Base-by-base conservation (phyloP, 306 rosid genomes). In the Prunus kanzakura region DNA sequence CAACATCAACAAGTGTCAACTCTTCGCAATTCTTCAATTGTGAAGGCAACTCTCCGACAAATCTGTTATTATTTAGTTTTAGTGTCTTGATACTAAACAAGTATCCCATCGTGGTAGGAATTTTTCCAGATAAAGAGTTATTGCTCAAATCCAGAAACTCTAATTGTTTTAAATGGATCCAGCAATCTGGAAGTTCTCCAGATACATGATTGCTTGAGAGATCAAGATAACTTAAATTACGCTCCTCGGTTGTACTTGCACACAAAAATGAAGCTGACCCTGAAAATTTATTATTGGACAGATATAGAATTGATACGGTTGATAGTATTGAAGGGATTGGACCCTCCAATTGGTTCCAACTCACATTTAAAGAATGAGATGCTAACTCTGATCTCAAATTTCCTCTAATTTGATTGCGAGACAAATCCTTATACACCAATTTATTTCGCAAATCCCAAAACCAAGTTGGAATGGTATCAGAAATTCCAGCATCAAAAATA, bases 81-180 rank as follows among this genome's bases (percentile, higher is more conserved):
- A 82, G 4, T 1, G 69, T 7, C 25, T 23, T 23, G 25, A 23
- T 23, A 23, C 1, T 23, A 23, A 23, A 23, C 25, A 23, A 23
- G 25, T 23, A 23, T 23, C 85, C 52, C 19, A 82, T 0, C 0
- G 81, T 52, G 0, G 15, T 2, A 2, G 85, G 85, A 22, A 82
- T 25, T 2, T 66, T 23, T 0, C 81, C 85, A 8, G 11, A 3
- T 15, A 77, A n/a, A 15, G 7, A 22, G 43, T 79, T 72, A 16
- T 52, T 11, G 8, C 56, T 49, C 78, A 72, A 64, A 13, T 12
- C 30, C 3, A 79, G 58, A 35, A 51, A 4, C 2, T 0, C 9
- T 23, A 78, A 15, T 0, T 8, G 0, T 11, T 0, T 3, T 1
- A 4, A 7, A 4, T 41, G 41, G 8, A 29, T 20, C 56, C 69